Evolutionary conservation across 768 basidiomycete species (phyloP), one percentile per base, ranked within the genome.

Genomic region (Hygrophoropsis aurantiaca): DNA sequence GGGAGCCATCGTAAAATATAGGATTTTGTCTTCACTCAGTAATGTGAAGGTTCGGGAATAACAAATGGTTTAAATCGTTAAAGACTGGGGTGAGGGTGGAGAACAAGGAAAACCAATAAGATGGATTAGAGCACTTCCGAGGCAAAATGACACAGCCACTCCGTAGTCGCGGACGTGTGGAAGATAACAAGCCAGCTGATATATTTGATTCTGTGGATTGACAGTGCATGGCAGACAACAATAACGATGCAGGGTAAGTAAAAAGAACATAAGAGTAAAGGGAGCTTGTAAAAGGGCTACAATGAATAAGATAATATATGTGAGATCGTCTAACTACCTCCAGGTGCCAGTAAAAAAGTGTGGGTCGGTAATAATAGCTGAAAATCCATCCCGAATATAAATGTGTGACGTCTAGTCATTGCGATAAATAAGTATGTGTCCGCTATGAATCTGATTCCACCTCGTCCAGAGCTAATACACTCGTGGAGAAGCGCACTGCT

Each of bases 1-100:
- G n/a, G 90, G 90, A n/a, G 85, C 75, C 89, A 91, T 91, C 19
- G 51, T 24, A 37, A n/a, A 11, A 6, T 38, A 38, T 38, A 6
- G 23, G 23, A 30, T 30, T 30, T 30, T 19, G n/a, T n/a, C n/a
- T n/a, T n/a, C n/a, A n/a, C n/a, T n/a, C n/a, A n/a, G n/a, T n/a
- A n/a, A n/a, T n/a, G n/a, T n/a, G n/a, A n/a, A n/a, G n/a, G n/a
- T n/a, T n/a, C n/a, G n/a, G n/a, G n/a, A n/a, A n/a, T n/a, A n/a
- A n/a, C n/a, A n/a, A n/a, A n/a, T n/a, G n/a, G n/a, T n/a, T n/a
- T n/a, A 41, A 42, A 44, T 20, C 30, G 24, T 32, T 27, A 43
- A 42, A 54, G 27, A 25, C 34, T n/a, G 49, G 27, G 19, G 49
- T 44, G n/a, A 34, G 45, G 37, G 15, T 30, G 47, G 18, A 32